Evolutionary conservation across 1,284 basidiomycete species (phyloP), one percentile per base, ranked within the genome.

Genomic region (Papiliotrema laurentii): DNA sequence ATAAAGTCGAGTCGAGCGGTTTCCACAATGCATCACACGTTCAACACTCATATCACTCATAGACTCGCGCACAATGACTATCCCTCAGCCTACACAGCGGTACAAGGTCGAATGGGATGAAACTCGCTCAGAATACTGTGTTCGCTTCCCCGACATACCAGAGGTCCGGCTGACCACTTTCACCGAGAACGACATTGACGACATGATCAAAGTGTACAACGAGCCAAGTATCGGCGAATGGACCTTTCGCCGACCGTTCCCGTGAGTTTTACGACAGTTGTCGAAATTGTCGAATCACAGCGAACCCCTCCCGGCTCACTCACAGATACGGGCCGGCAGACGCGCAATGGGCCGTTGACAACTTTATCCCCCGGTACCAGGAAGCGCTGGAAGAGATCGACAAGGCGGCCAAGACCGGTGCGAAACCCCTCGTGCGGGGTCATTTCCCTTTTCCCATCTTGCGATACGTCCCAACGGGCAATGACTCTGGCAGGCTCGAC

Each of bases 201-300:
- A 30, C 6, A 18, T 9, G 11, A 18, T 45, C 3, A 18, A 34
- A 45, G 9, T 45, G 43, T 56, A 33, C 38, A 44, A 51, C 38
- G 37, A 51, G 19, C 55, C 55, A 3, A 38, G 44, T 13, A 39
- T 54, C 11, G 55, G 49, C 24, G 47, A 45, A 45, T 56, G 49
- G 49, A 27, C 46, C 4, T 49, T 44, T 27, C 10, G 47, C 6
- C 44, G 55, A 16, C 49, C 51, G 18, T 51, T 33, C 37, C 55
- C 55, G 55, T 56, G 36, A 41, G 54, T 48, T 35, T 16, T 13
- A 2, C 10, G 11, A 5, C 38, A 5, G 14, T 10, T 9, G 11
- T 19, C 9, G 30, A 31, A 9, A 31, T 31, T 31, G 30, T 9
- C 16, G 9, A 31, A 31, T 31, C 30, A n/a, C n/a, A n/a, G n/a